Evolutionary conservation across 83 land plant species (phyloP), one percentile per base, ranked within the genome.

Genomic region (Diphasiastrum complanatum): DNA sequence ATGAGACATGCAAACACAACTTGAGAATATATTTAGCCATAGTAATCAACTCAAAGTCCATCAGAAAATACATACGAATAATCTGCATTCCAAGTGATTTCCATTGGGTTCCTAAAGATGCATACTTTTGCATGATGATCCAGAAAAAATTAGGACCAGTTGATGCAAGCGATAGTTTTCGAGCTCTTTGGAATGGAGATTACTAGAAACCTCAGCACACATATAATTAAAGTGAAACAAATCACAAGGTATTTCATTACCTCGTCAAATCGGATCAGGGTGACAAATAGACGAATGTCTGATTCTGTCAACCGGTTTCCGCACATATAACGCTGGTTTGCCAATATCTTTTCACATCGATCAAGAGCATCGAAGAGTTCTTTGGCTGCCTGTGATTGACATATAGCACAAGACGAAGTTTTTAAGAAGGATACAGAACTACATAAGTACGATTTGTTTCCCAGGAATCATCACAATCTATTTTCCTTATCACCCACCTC

Each of bases 231-330:
- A n/a, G n/a, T n/a, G n/a, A n/a, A n/a, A n/a, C n/a, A n/a, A n/a
- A n/a, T n/a, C n/a, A n/a, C n/a, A n/a, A n/a, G n/a, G n/a, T n/a
- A n/a, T n/a, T n/a, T n/a, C n/a, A n/a, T n/a, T 70, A 86, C 96
- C 92, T 81, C 96, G 67, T 89, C 96, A 66, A 89, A 89, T 49
- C 96, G 69, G 29, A 89, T 83, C n/a, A 89, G 73, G 23, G 96
- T 89, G 30, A 81, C 82, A 75, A 89, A 89, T 43, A 89, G 58
- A 8, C 92, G 81, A 40, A 89, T 69, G 65, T 89, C 96, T 47
- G 96, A 72, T 67, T 89, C 96, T 33, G 93, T 79, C 45, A 86
- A 58, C 2, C 63, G 50, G 36, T 79, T 67, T 25, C 97, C 92
- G 69, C 86, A 84, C 19, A 89, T 50, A 47, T 77, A 86, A 30